Base-by-base conservation (phyloP, 202 grass and related monocot genomes). In the Panicum hallii region DNA sequence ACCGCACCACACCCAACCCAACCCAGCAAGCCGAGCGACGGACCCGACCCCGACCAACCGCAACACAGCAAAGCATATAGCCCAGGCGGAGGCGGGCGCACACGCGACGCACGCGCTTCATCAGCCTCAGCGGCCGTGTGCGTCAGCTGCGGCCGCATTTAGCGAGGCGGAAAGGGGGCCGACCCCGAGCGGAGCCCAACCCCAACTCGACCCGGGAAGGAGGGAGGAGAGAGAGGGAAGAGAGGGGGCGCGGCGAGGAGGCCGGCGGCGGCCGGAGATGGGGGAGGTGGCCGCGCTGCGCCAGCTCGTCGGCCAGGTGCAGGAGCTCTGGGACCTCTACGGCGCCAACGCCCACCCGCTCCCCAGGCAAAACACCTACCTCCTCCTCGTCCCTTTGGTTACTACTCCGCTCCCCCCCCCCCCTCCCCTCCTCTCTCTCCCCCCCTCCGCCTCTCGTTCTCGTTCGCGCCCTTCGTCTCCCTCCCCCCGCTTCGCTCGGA, bases 311-410 rank as follows among this genome's bases (percentile, higher is more conserved):
- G 91, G 93, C 13, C 89, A 92, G 90, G 86, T 99, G 40, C 91
- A 96, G 86, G 96, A 94, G 91, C 86, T 96, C 32, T 96, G 96
- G 86, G 93, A 96, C 89, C 78, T 99, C 79, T 95, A 99, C 88
- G 96, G 91, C 84, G 92, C 93, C 55, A 76, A 91, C 54, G 78
- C 87, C 52, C 87, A 86, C 45, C 78, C 86, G 12, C 13, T 92
- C 79, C 91, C 90, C 77, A 95, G 96, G 96, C 85, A 87, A 80
- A 7, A 23, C 28, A 84, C 23, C 58, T 62, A 36, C 20, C n/a
- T 10, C 63, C 49, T 0, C 61, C 11, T 0, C 5, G 6, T 0
- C 5, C 28, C 17, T 15, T 28, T 47, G 5, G 9, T 55, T 75
- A 15, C 32, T 75, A 7, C 50, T 75, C 20, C 32, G 17, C 71